These are phyloP conservation scores for Pharnaceum exiguum DNA, from an alignment of 148 eudicot genomes.

Conservation along the genomic window DNA sequence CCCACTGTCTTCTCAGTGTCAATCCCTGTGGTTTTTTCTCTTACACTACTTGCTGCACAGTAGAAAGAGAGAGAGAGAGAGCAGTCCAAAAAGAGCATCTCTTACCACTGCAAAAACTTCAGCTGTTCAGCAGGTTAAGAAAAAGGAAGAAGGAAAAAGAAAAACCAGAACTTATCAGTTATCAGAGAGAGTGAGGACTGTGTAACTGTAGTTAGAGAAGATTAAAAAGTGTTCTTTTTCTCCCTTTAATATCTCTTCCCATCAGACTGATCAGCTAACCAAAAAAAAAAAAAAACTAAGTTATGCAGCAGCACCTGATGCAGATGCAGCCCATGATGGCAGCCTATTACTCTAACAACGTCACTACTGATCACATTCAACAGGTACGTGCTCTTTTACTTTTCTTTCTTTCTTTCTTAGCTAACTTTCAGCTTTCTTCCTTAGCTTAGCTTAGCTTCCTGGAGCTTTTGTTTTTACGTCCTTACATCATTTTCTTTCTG, in stretches of 20 bases:
- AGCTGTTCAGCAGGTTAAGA: constrained; percentile 5
- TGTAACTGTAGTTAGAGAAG: too few species aligned
- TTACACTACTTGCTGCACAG: neutral
- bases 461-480: neutral
- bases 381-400: constrained; percentile 42
- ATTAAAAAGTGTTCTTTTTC: neutral
- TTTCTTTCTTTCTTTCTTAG: neutral
- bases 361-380: constrained; percentile 94
- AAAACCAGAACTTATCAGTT: too few species aligned
- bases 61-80: constrained; percentile 9
- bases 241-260: neutral
- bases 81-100: constrained; percentile 3
- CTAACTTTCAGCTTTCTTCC: neutral
- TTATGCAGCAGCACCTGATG: constrained; percentile 96
- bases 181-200: too few species aligned
- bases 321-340: constrained; percentile 99
- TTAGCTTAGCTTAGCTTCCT: neutral
- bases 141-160: neutral
- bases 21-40: constrained; percentile 16
- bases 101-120: neutral
- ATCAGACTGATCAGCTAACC: neutral
- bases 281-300: constrained; percentile 4
- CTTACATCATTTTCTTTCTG: neutral
- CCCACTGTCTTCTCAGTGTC: constrained; percentile 28
- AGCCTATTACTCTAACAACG: constrained; percentile 85